phyloP scores from a whole-genome alignment of 23 red algal species.

The Cyanidioschyzon merolae region DNA sequence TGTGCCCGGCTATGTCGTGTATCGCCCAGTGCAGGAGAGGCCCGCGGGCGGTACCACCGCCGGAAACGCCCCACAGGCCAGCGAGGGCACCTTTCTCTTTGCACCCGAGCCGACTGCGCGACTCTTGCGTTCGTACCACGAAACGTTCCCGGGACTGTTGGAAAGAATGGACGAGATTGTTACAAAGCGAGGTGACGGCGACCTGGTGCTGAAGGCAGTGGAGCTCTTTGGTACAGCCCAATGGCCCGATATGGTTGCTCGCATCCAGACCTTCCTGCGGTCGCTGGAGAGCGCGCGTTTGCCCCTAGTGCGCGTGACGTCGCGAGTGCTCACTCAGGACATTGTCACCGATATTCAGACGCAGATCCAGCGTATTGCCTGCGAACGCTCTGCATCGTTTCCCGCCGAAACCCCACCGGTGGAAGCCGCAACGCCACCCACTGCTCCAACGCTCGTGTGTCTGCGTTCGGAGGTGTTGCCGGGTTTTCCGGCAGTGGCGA shows the following conservation, averaged over 20 bases:
- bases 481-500: background rate
- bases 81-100: background rate
- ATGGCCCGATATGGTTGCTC: background rate
- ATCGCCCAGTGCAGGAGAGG: background rate
- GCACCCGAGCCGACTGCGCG: background rate
- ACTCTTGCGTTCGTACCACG: background rate
- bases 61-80: background rate
- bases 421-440: background rate
- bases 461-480: background rate
- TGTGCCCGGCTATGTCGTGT: constrained; percentile 1
- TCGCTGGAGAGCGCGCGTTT: constrained; percentile 3
- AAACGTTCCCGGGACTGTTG: constrained; percentile 2
- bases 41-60: background rate
- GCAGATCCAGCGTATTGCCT: background rate
- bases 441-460: background rate
- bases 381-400: background rate
- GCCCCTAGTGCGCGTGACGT: background rate
- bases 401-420: background rate
- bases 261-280: background rate
- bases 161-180: background rate
- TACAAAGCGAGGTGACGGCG: background rate
- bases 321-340: background rate
- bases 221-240: background rate
- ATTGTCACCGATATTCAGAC: background rate
- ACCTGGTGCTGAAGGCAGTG: background rate